phyloP scores from a whole-genome alignment of 2,329 filamentous ascomycete genomes.

The Pestalotiopsis sp. region DNA sequence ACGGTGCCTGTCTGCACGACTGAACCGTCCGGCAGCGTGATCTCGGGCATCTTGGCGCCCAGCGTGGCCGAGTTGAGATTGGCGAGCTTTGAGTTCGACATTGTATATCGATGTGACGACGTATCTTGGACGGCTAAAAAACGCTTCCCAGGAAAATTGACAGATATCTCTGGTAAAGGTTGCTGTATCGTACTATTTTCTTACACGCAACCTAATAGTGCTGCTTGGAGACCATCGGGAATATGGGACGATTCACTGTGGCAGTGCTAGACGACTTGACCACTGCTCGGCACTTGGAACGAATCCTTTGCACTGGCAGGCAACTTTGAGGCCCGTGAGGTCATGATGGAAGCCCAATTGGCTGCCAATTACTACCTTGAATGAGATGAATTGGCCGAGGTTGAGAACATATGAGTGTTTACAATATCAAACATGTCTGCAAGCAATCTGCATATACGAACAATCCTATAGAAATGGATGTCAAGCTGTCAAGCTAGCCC shows the following conservation, averaged over 20 bases:
- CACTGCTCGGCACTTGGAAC: background rate
- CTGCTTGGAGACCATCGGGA: background rate
- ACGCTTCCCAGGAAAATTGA: background rate
- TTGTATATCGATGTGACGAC: background rate
- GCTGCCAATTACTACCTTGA: background rate
- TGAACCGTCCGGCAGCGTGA: slow-evolving; percentile 28
- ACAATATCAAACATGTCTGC: background rate
- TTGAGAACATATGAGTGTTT: background rate
- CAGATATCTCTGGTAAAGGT: background rate
- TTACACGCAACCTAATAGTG: background rate
- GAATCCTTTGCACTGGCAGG: background rate
- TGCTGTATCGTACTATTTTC: background rate
- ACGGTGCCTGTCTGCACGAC: slow-evolving; percentile 32
- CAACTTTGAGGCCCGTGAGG: background rate
- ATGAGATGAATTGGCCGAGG: background rate
- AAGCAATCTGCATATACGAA: background rate
- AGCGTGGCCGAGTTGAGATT: slow-evolving; percentile 28
- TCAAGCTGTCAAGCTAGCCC: too few species aligned
- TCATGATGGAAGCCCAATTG: background rate
- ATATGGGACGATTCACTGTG: background rate
- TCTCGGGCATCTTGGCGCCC: slow-evolving; percentile 28
- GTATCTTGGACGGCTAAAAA: background rate
- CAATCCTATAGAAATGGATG: too few species aligned
- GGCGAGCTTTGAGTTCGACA: slow-evolving; percentile 19
- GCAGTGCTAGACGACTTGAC: background rate